A percentile compares a stretch with the other conserved stretches of the same genome.
phyloP scores from a whole-genome alignment of 352 stramenopile species.

The Blastocystis sp. region DNA sequence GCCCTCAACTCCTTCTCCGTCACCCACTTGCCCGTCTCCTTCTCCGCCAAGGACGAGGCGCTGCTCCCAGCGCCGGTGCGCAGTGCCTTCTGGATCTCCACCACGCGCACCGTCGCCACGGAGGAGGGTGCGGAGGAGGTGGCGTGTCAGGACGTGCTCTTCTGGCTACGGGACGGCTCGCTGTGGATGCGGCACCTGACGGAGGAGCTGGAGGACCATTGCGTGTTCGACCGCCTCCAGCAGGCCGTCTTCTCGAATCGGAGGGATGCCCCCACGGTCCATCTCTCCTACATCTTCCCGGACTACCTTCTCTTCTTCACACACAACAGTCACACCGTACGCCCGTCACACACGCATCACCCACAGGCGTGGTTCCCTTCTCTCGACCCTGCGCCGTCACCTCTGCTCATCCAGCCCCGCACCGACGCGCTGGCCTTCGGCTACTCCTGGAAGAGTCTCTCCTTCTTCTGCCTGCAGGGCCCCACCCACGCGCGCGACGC shows the following conservation, averaged over 20 bases:
- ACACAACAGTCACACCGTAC: not conserved
- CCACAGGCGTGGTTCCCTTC: constrained; percentile 34
- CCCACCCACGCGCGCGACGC: not conserved
- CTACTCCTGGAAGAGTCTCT: not conserved
- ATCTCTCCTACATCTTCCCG: constrained; percentile 9
- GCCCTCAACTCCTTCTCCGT: not conserved
- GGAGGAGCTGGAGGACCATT: not conserved
- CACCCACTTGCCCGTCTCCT: not conserved
- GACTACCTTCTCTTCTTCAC: constrained; percentile 36
- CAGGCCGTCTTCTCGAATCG: constrained; percentile 31
- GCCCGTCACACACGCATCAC: not conserved
- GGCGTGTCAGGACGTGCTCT: constrained; percentile 18
- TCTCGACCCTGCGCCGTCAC: not conserved
- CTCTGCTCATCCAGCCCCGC: not conserved
- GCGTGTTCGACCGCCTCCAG: not conserved
- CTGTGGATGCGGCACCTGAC: not conserved
- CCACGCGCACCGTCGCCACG: not conserved
- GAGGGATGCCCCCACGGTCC: constrained; percentile 1
- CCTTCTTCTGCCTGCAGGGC: not conserved
- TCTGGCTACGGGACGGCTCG: not conserved
- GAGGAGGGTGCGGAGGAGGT: not conserved
- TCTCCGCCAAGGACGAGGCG: constrained; percentile 1
- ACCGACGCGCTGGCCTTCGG: not conserved
- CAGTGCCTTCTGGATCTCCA: not conserved
- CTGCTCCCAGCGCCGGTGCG: not conserved